Conservation (phyloP, 495 filamentous ascomycete species). For the Trichoderma parareesei region DNA sequence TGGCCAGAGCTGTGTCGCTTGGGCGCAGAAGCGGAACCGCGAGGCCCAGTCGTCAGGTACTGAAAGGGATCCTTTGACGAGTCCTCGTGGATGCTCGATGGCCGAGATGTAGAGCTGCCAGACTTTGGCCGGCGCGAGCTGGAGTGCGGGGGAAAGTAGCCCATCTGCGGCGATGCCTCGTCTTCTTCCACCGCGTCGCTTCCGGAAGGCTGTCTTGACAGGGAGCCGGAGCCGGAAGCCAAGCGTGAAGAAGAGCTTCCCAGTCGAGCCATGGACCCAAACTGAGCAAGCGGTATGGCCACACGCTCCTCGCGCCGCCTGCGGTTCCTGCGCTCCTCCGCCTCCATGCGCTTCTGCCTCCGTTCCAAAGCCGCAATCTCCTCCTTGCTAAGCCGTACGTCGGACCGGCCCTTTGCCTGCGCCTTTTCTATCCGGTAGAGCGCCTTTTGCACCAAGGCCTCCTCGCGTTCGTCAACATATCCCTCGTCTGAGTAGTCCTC, state of each 20-base stretch:
- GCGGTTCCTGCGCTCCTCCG: constrained; percentile 23
- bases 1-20: constrained; percentile 9
- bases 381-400: constrained; percentile 65
- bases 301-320: constrained; percentile 32
- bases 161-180: constrained; percentile 11
- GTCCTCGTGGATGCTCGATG: constrained; percentile 9
- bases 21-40: constrained; percentile 1
- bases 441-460: constrained; percentile 63
- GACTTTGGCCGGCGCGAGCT: constrained; percentile 6
- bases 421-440: constrained; percentile 69
- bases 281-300: constrained; percentile 32
- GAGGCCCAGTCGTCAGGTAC: constrained; percentile 11
- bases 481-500: constrained; percentile 39
- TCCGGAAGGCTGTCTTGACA: neutral
- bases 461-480: constrained; percentile 55
- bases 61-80: constrained; percentile 8
- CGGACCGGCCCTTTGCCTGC: constrained; percentile 59
- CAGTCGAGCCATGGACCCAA: constrained; percentile 23
- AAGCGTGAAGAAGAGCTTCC: neutral
- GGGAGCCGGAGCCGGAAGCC: neutral
- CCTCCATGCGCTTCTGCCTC: constrained; percentile 50
- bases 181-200: neutral
- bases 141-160: constrained; percentile 12
- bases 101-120: constrained; percentile 3
- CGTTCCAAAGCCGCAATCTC: constrained; percentile 69